These are phyloP conservation scores for Linaria vulgaris DNA, from an alignment of 257 asterid genomes.

Conservation along the genomic window DNA sequence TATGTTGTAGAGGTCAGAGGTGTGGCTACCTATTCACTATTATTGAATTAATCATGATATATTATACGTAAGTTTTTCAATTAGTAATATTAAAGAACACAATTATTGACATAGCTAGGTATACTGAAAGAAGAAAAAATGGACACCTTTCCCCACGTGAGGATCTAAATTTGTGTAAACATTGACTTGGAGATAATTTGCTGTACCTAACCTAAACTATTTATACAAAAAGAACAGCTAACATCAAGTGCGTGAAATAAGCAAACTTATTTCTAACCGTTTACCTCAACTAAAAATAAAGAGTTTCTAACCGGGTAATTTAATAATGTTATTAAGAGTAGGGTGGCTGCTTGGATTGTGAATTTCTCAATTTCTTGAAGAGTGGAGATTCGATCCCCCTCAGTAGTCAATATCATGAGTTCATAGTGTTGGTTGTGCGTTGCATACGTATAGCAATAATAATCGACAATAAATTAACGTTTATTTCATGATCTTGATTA, in stretches of 20 bases:
- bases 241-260: conserved; percentile 13
- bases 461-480: no score
- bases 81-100: neutral
- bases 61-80: neutral
- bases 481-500: no score
- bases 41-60: neutral
- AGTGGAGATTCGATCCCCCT: neutral
- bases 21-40: no score
- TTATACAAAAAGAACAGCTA: neutral
- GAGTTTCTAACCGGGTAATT: neutral
- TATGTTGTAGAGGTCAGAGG: no score
- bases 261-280: conserved; percentile 5
- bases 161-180: conserved; percentile 19
- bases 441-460: no score
- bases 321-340: neutral
- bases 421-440: no score
- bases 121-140: neutral
- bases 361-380: neutral
- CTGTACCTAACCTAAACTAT: conserved; percentile 29
- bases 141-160: neutral
- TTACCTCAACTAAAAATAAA: no score
- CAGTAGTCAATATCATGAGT: no score
- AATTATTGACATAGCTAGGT: neutral
- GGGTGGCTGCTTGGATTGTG: neutral
- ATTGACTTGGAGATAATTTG: conserved; percentile 24